Evolutionary conservation across 73 alveolate species (phyloP).

Genomic region (Tetrahymena thermophila): DNA sequence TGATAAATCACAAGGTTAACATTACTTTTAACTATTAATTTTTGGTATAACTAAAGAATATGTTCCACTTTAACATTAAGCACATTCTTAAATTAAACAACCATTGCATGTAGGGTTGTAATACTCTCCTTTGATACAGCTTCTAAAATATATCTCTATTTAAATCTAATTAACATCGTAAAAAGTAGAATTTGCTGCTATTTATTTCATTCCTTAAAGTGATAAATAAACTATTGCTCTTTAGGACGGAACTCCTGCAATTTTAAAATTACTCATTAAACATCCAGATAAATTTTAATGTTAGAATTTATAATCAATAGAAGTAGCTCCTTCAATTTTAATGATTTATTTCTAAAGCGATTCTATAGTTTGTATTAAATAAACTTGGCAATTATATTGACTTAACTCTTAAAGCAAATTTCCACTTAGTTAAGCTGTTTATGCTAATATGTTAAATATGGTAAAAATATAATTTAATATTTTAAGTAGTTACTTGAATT

Average conservation of each 20-base stretch:
- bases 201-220: not conserved
- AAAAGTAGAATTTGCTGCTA: not conserved
- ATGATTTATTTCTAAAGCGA: not conserved
- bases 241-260: not conserved
- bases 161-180: not conserved
- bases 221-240: not conserved
- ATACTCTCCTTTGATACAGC: not conserved
- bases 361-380: no score
- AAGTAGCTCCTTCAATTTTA: not conserved
- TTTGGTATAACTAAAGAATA: not conserved
- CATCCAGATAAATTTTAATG: not conserved
- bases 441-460: not conserved
- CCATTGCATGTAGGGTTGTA: not conserved
- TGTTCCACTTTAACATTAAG: not conserved
- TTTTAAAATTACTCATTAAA: not conserved
- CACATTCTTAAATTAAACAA: not conserved
- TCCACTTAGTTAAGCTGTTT: no score
- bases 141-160: not conserved
- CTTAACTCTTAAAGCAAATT: not conserved
- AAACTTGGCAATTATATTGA: not conserved
- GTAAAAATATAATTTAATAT: no score
- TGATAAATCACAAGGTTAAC: not conserved
- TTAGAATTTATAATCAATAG: not conserved
- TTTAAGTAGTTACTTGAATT: not conserved
- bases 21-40: not conserved